Evolutionary conservation across 2,329 filamentous ascomycete genomes (phyloP).

Genomic region (Aspergillus pseudotamarii): DNA sequence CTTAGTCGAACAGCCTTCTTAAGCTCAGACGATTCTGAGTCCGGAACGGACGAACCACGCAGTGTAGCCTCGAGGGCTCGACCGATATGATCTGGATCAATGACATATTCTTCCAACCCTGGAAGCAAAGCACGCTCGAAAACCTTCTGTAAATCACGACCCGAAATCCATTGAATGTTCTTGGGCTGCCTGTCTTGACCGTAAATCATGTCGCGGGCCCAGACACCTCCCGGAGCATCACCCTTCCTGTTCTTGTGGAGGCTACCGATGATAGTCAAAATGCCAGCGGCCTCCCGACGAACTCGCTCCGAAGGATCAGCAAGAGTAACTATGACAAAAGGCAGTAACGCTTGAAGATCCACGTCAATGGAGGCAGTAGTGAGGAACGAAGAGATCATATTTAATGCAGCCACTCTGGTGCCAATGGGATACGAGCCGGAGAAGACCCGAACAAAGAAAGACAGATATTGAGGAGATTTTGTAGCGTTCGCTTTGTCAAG

Average conservation of each 20-base stretch:
- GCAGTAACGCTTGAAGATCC: constrained; percentile 80
- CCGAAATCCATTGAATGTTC: constrained; percentile 59
- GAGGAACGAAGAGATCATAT: constrained; percentile 62
- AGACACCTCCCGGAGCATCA: constrained; percentile 42
- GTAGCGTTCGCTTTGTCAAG: constrained; percentile 49
- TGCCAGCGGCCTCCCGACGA: constrained; percentile 71
- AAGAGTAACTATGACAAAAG: constrained; percentile 76
- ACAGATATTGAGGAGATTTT: constrained; percentile 68
- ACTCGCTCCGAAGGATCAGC: constrained; percentile 75
- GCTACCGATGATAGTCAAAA: constrained; percentile 61
- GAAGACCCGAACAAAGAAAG: constrained; percentile 76
- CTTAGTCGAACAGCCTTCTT: constrained; percentile 66
- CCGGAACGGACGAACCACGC: constrained; percentile 49
- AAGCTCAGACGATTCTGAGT: constrained; percentile 54
- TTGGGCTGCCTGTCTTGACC: constrained; percentile 54
- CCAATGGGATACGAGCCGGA: constrained; percentile 70
- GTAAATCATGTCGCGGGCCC: constrained; percentile 70
- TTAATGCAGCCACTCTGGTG: constrained; percentile 70
- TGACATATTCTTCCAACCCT: constrained; percentile 79
- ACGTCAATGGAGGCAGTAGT: constrained; percentile 50
- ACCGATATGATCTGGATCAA: constrained; percentile 73
- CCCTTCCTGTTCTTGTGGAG: constrained; percentile 53
- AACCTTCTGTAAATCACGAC: constrained; percentile 62
- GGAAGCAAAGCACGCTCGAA: constrained; percentile 71
- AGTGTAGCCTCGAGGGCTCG: constrained; percentile 64